Conservation (phyloP, 345 rosid genomes). For the Murraya koenigii region DNA sequence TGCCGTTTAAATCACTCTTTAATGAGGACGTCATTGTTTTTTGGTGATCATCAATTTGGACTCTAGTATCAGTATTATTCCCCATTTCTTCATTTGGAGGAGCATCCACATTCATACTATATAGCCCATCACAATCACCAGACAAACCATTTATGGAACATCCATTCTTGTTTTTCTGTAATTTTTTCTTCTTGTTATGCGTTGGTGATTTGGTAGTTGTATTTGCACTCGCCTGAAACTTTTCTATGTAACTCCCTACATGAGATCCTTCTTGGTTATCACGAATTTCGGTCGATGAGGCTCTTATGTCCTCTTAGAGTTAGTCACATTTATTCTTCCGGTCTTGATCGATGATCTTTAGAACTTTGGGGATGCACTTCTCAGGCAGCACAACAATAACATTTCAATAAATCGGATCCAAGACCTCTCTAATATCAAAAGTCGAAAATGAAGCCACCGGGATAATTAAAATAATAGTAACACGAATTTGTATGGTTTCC, state of each 20-base stretch:
- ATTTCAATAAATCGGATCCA: not conserved
- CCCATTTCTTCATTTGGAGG: slow-evolving; percentile 10
- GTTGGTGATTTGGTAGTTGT: slow-evolving; percentile 10
- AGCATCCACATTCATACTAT: slow-evolving; percentile 23
- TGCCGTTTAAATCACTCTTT: slow-evolving; percentile 18
- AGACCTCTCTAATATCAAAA: not conserved
- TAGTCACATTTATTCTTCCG: not conserved
- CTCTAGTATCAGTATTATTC: slow-evolving; percentile 4
- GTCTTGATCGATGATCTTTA: slow-evolving; percentile 8
- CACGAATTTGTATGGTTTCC: not conserved
- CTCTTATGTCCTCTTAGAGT: slow-evolving; percentile 8
- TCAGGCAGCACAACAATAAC: slow-evolving; percentile 7
- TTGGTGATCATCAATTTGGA: slow-evolving; percentile 16
- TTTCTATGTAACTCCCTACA: not conserved
- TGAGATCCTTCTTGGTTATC: not conserved
- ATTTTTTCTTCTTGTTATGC: not conserved
- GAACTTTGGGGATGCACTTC: slow-evolving; percentile 4
- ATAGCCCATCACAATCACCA: slow-evolving; percentile 7
- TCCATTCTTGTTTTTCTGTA: not conserved
- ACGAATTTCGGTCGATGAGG: slow-evolving; percentile 12
- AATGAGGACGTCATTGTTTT: slow-evolving; percentile 11
- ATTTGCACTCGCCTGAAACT: slow-evolving; percentile 3
- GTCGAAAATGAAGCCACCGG: not conserved
- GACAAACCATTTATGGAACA: slow-evolving; percentile 6
- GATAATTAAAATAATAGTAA: not conserved